Evolutionary conservation across 768 basidiomycete genomes (phyloP), one percentile per base, ranked within the genome.

Genomic region (Russula emetica): DNA sequence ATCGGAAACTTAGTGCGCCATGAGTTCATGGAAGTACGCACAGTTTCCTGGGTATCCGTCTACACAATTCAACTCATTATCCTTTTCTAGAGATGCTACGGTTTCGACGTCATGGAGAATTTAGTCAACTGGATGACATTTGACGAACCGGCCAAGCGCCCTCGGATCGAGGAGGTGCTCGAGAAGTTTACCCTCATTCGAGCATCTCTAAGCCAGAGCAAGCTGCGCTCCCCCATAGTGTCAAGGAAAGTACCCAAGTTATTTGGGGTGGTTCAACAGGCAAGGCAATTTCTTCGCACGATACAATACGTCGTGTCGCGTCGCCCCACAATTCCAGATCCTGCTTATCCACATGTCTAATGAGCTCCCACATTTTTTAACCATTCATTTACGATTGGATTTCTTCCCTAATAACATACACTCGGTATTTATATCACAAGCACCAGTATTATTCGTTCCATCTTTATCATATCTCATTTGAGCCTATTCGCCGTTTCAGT

Each of bases 1-100:
- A 36, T 77, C 22, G 77, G 74, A 4, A 76, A 77, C 49, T 32
- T 73, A 18, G 72, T 78, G 22, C 67, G 70, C 1, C 40, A 62
- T 26, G 56, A 71, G 14, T 74, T 77, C 22, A 26, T 73, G 2
- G 40, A 71, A n/a, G 76, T 75, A 55, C 1, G 70, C 54, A 36
- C n/a, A 22, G 10, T 18, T 11, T 47, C 40, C 20, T n/a, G 22
- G 1, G 8, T 11, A 24, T 18, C 20, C 10, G 14, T 18, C 56
- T 24, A 1, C 20, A 6, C 6, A 62, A 16, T 54, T 40, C 28
- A 3, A 3, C 20, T 58, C 16, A 26, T 42, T 36, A 13, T 55
- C 57, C 6, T n/a, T 22, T 24, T 24, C 18, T 56, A 74, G 73
- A 66, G 59, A 49, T 67, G 61, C 44, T 22, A 53, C 30, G 69